Conservation (phyloP, 305 asterid species). For the Fraxinus paxiana region DNA sequence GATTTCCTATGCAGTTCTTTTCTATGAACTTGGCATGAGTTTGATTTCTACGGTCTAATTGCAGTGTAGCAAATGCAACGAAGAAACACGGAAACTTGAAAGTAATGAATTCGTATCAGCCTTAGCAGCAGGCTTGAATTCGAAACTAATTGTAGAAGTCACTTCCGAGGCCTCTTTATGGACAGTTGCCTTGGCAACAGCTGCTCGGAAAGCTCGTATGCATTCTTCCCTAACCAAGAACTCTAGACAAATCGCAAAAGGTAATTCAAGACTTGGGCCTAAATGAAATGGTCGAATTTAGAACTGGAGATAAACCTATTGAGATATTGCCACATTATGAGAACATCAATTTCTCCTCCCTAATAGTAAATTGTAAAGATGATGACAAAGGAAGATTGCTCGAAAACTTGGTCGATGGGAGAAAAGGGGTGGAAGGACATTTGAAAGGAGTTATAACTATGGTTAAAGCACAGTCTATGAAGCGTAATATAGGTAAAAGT, state of each 20-base stretch:
- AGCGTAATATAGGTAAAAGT: constrained; percentile 34
- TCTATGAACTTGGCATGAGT: too few species aligned
- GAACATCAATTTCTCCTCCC: constrained; percentile 47
- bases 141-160: constrained; percentile 58
- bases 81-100: too few species aligned
- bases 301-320: constrained; percentile 46
- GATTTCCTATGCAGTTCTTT: too few species aligned
- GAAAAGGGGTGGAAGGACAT: constrained; percentile 40
- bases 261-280: constrained; percentile 51
- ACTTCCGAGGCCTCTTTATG: constrained; percentile 48
- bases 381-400: constrained; percentile 33
- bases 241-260: constrained; percentile 36
- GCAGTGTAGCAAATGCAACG: too few species aligned
- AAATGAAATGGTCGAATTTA: constrained; percentile 48
- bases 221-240: constrained; percentile 41
- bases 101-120: constrained; percentile 24
- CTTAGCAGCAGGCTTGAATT: constrained; percentile 63
- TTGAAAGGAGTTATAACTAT: constrained; percentile 40
- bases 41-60: too few species aligned
- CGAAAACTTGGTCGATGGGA: constrained; percentile 48
- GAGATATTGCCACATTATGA: constrained; percentile 38
- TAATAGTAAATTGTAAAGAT: constrained; percentile 38
- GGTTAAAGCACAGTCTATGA: constrained; percentile 42
- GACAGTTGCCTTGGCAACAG: constrained; percentile 62
- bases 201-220: constrained; percentile 59